Evolutionary conservation across 768 basidiomycete genomes (phyloP).

Genomic region (Piloderma croceum): DNA sequence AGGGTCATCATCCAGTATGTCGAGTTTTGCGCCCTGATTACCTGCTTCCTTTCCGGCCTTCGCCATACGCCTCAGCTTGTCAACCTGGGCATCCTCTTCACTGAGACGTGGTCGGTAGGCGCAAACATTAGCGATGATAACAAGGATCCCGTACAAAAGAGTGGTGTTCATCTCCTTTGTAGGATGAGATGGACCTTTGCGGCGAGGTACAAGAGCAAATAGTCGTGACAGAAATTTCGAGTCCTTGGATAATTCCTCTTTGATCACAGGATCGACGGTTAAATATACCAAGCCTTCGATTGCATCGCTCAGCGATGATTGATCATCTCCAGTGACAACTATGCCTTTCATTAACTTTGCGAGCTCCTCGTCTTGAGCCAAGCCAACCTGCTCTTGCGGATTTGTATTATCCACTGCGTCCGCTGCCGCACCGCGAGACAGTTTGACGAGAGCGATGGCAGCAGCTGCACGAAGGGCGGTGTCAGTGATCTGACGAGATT

Average conservation of each 20-base stretch:
- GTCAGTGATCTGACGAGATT: constrained; percentile 44
- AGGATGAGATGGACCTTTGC: constrained; percentile 28
- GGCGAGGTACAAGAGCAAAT: constrained; percentile 51
- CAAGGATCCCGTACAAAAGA: constrained; percentile 71
- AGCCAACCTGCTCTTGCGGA: neutral
- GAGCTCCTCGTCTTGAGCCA: constrained; percentile 38
- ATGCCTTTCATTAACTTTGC: constrained; percentile 53
- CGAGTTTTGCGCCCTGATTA: constrained; percentile 17
- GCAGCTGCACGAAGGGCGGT: constrained; percentile 51
- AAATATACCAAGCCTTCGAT: constrained; percentile 87
- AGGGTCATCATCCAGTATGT: constrained; percentile 54
- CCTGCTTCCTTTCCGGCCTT: constrained; percentile 27
- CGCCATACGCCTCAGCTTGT: constrained; percentile 75
- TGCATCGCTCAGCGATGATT: constrained; percentile 50
- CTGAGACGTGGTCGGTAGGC: constrained; percentile 64
- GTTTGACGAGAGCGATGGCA: constrained; percentile 73
- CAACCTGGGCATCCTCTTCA: constrained; percentile 79
- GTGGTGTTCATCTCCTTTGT: constrained; percentile 37
- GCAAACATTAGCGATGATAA: constrained; percentile 72
- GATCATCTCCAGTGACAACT: constrained; percentile 36
- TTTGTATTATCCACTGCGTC: constrained; percentile 36
- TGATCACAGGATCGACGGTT: constrained; percentile 55
- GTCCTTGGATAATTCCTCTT: constrained; percentile 55
- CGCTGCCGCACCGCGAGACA: constrained; percentile 50
- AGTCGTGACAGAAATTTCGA: constrained; percentile 49